These are phyloP conservation scores for Lactarius sp. DNA, from an alignment of 768 basidiomycete species.

Conservation along the genomic window DNA sequence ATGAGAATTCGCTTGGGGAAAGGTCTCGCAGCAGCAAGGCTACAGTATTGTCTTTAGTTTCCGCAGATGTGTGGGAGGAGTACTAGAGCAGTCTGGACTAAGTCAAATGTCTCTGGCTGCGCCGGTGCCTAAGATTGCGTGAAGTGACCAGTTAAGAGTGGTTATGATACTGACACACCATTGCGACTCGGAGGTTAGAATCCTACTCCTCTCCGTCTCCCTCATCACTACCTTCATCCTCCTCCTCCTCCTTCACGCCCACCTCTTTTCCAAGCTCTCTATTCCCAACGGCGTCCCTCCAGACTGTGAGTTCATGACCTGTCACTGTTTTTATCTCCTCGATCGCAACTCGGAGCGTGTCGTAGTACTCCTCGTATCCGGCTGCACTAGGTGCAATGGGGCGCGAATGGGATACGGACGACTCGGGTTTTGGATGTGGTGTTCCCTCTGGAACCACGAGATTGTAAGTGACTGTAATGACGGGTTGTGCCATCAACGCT, in stretches of 20 bases:
- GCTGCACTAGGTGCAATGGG: slow-evolving; percentile 24
- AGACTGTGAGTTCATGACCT: slow-evolving; percentile 65
- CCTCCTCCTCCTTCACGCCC: slow-evolving; percentile 39
- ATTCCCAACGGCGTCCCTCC: slow-evolving; percentile 70
- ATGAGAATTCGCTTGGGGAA: background rate
- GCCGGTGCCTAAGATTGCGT: background rate
- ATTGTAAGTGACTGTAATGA: slow-evolving; percentile 41
- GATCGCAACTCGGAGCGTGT: slow-evolving; percentile 44
- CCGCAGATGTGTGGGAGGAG: background rate
- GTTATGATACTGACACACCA: background rate
- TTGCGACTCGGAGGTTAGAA: background rate
- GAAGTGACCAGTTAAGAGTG: background rate
- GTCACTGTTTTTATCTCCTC: slow-evolving; percentile 47
- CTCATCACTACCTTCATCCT: slow-evolving; percentile 44
- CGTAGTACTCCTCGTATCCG: slow-evolving; percentile 44
- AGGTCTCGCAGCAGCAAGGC: background rate
- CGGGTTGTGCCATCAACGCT: slow-evolving; percentile 16
- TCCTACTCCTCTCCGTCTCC: slow-evolving; percentile 26
- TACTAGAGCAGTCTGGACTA: background rate
- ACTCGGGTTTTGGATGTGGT: slow-evolving; percentile 23
- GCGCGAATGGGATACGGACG: slow-evolving; percentile 29
- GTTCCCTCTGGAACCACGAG: slow-evolving; percentile 39
- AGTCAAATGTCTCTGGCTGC: background rate
- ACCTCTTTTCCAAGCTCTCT: slow-evolving; percentile 58
- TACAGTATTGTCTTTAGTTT: background rate